Percentiles rank a stretch among this genome's conserved stretches.
phyloP scores from a whole-genome alignment of 306 rosid species.

The Lupinus albus region DNA sequence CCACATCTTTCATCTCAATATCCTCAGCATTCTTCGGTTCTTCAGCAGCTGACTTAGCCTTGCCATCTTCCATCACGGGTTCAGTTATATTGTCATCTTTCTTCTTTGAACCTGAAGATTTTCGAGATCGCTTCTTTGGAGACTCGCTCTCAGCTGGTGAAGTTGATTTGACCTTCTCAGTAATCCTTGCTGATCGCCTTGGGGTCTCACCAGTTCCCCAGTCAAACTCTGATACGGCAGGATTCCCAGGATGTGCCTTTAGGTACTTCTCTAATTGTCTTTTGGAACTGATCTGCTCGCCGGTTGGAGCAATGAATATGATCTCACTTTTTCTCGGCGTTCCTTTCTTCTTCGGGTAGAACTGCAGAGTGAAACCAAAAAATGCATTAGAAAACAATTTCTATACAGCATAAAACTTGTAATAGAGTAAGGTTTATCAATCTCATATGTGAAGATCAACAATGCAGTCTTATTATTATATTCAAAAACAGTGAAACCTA shows the following conservation, averaged over 20 bases:
- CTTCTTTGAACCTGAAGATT: conserved; percentile 62
- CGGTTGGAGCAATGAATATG: conserved; percentile 77
- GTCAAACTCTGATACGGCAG: conserved; percentile 74
- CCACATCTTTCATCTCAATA: conserved; percentile 37
- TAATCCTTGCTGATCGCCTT: conserved; percentile 85
- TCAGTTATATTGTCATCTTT: conserved; percentile 50
- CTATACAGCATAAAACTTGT: conserved; percentile 7
- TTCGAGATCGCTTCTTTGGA: conserved; percentile 70
- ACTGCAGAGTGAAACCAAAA: conserved; percentile 48
- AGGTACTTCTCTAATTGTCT: conserved; percentile 88
- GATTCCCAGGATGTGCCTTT: conserved; percentile 75
- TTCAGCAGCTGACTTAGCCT: conserved; percentile 39
- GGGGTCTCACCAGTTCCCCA: conserved; percentile 94
- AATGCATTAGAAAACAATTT: conserved; percentile 20
- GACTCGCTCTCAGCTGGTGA: conserved; percentile 63
- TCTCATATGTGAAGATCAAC: conserved; percentile 3
- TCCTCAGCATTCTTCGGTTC: conserved; percentile 48
- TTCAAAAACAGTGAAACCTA: conserved; percentile 5
- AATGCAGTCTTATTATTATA: not conserved
- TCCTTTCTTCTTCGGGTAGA: conserved; percentile 74
- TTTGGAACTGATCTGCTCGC: conserved; percentile 70
- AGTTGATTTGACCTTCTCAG: conserved; percentile 72
- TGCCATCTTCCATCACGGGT: conserved; percentile 43
- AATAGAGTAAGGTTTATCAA: not conserved
- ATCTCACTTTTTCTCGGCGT: conserved; percentile 77